A percentile compares a stretch with the other conserved stretches of the same genome.
These are phyloP conservation scores for Penicillium desertorum DNA, from an alignment of 495 filamentous ascomycete genomes.

Conservation along the genomic window DNA sequence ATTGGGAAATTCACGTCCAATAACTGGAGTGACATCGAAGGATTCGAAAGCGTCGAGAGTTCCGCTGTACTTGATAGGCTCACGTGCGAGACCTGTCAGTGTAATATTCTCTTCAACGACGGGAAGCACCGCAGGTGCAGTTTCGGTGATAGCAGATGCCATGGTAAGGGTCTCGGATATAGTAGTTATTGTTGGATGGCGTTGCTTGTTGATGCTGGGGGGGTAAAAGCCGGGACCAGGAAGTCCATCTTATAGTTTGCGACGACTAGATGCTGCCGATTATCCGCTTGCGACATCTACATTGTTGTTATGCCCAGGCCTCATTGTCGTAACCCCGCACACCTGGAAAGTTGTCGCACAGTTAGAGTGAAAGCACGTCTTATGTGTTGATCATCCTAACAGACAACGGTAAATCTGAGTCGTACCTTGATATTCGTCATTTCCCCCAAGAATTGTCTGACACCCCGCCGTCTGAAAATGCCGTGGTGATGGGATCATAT, in stretches of 20 bases:
- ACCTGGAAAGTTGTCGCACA: constrained; percentile 11
- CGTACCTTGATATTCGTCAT: constrained; percentile 11
- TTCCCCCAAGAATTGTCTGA: constrained; percentile 10
- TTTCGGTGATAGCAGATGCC: constrained; percentile 29
- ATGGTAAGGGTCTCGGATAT: constrained; percentile 10
- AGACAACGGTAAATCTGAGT: neutral
- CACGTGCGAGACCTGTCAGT: constrained; percentile 17
- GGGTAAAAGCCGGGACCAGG: neutral
- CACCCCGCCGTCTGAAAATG: constrained; percentile 3
- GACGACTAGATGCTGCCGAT: constrained; percentile 9
- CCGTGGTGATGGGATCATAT: constrained; percentile 6
- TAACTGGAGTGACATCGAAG: constrained; percentile 65
- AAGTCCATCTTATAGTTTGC: constrained; percentile 8
- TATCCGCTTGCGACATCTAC: constrained; percentile 10
- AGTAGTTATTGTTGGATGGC: neutral
- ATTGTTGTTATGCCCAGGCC: neutral
- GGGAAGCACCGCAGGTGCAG: constrained; percentile 16
- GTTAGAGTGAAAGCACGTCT: constrained; percentile 6
- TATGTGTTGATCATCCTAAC: neutral
- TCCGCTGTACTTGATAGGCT: constrained; percentile 53
- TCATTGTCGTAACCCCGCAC: neutral
- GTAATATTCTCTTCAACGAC: constrained; percentile 22
- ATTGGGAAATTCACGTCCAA: constrained; percentile 63
- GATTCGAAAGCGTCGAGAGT: constrained; percentile 57
- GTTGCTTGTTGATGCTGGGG: neutral